Conservation (phyloP, 495 filamentous ascomycete species). For the Hypoxylon perforatum region DNA sequence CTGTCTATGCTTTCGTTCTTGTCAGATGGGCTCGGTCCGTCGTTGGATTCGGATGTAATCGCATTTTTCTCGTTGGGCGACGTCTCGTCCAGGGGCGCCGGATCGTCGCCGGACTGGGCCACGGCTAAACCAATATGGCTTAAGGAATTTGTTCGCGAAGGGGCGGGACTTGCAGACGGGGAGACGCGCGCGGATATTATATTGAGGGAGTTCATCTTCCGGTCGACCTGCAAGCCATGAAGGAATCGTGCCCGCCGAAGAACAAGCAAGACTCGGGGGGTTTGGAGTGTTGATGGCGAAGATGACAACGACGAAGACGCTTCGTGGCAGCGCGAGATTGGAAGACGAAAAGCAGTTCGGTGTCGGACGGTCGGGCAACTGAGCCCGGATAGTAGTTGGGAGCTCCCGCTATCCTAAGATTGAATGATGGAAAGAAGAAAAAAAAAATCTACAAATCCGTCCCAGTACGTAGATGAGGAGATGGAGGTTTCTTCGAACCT, state of each 20-base stretch:
- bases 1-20: conserved; percentile 42
- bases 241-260: conserved; percentile 42
- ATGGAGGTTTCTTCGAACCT: conserved; percentile 27
- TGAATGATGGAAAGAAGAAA: conserved; percentile 4
- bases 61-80: conserved; percentile 50
- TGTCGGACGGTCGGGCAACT: conserved; percentile 29
- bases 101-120: conserved; percentile 55
- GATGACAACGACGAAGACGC: neutral
- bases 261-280: conserved; percentile 25
- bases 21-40: conserved; percentile 25
- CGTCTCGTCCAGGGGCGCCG: conserved; percentile 44
- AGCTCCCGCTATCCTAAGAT: conserved; percentile 10
- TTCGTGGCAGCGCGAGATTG: conserved; percentile 12
- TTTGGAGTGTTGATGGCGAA: too few relatives aligned
- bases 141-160: conserved; percentile 74
- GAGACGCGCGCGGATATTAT: conserved; percentile 88
- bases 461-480: conserved; percentile 8
- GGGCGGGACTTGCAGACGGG: conserved; percentile 64
- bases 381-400: conserved; percentile 26
- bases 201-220: conserved; percentile 97
- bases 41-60: conserved; percentile 45
- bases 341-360: conserved; percentile 11
- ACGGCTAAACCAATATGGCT: conserved; percentile 63
- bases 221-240: conserved; percentile 62
- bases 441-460: conserved; percentile 12